Evolutionary conservation across 768 basidiomycete genomes (phyloP).

Genomic region (Heimioporus sp.): DNA sequence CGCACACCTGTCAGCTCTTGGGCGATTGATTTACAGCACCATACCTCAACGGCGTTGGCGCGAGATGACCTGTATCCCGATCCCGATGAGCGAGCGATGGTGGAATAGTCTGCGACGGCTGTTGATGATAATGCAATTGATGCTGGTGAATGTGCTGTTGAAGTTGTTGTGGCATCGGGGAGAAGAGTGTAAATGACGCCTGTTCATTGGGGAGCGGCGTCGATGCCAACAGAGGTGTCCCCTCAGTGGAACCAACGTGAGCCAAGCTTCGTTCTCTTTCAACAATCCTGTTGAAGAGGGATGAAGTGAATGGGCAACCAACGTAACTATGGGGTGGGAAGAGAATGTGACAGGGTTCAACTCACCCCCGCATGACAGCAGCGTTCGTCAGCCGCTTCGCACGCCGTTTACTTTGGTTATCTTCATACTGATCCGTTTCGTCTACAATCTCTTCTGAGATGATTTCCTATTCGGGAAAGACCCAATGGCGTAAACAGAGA

Average conservation of each 20-base stretch:
- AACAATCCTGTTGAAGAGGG: conserved; percentile 42
- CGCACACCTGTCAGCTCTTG: conserved; percentile 8
- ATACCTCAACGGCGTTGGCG: conserved; percentile 14
- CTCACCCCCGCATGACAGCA: conserved; percentile 77
- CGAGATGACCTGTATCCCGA: conserved; percentile 1
- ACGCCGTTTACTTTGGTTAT: conserved; percentile 76
- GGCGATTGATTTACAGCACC: conserved; percentile 11
- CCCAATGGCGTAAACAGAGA: neutral
- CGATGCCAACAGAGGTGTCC: conserved; percentile 34
- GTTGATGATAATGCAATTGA: conserved; percentile 13
- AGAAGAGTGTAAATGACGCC: conserved; percentile 6
- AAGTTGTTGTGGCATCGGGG: conserved; percentile 17
- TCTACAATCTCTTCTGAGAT: conserved; percentile 96
- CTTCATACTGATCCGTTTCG: conserved; percentile 88
- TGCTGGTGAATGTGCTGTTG: conserved; percentile 17
- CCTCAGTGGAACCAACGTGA: conserved; percentile 30
- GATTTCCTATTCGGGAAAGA: conserved; percentile 62
- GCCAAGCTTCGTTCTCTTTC: conserved; percentile 45
- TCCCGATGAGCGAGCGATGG: too few relatives aligned
- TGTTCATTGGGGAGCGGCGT: conserved; percentile 3
- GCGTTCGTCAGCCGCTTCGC: conserved; percentile 73
- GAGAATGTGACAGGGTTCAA: neutral
- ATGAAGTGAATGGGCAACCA: neutral
- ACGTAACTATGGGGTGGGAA: neutral
- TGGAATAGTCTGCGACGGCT: neutral